Evolutionary conservation across 768 basidiomycete species (phyloP), one percentile per base, ranked within the genome.

Genomic region (Suillus sp.): DNA sequence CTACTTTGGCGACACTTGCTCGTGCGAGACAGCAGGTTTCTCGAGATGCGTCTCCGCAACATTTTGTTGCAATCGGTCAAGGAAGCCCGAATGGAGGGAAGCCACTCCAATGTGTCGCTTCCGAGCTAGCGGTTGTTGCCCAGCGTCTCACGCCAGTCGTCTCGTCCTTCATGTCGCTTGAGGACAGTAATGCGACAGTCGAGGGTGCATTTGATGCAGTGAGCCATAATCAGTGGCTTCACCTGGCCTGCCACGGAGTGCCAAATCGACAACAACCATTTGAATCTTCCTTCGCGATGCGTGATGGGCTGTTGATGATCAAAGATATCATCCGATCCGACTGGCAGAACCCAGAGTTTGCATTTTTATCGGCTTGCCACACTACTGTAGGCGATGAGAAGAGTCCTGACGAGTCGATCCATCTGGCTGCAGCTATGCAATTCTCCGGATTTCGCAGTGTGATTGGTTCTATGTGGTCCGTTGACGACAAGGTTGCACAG

Each of bases 361-460:
- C 68, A 16, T 69, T 71, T 32, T 62, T 71, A 35, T 69, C 70
- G 27, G 70, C 70, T 7, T 71, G 70, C 42, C 66, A 69, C 34
- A 71, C 70, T n/a, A 68, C 70, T 4, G 64, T 58, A 16, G 67
- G 70, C 13, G 51, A 70, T 32, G 59, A 42, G n/a, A 37, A 42
- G 42, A 60, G 59, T 7, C 68, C 68, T 0, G 71, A 69, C 30
- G 70, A 71, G 43, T 57, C 61, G 3, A 54, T 69, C 6, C 70
- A 71, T 63, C 64, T 71, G 18, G 68, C 70, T 6, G 67, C 70
- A n/a, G 70, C 65, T 14, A 67, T 71, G 68, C 61, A 70, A 13
- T 56, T 66, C 9, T 65, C 68, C 5, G 70, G 70, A 13, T 71
- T 60, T 62, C 65, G 59, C 34, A 65, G 70, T 37, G 70, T 70